Conservation (phyloP, 129 eudicot species). For the Kitagawia praeruptora region DNA sequence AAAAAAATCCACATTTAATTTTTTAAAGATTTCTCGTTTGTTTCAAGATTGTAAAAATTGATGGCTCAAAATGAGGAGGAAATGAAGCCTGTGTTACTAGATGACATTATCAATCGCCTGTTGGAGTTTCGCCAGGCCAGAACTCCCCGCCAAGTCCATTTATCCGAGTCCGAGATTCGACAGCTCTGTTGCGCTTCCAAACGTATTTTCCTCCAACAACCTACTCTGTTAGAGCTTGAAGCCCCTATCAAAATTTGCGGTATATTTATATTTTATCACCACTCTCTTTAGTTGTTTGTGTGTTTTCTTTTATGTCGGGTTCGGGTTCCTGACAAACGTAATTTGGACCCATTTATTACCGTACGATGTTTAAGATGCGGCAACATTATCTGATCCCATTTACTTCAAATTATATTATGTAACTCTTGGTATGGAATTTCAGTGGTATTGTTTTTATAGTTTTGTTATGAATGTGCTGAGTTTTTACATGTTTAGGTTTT, state of each 20-base stretch:
- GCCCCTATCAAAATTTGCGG: slow-evolving; percentile 88
- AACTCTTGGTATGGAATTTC: too few relatives aligned
- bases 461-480: too few relatives aligned
- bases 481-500: too few relatives aligned
- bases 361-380: too few relatives aligned
- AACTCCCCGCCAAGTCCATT: slow-evolving; percentile 58
- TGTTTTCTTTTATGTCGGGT: too few relatives aligned
- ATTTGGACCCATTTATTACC: too few relatives aligned
- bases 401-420: too few relatives aligned
- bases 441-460: too few relatives aligned
- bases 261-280: slow-evolving; percentile 1
- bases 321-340: too few relatives aligned
- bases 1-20: too few relatives aligned
- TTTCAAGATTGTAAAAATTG: neutral
- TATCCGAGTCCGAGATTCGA: slow-evolving; percentile 70
- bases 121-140: slow-evolving; percentile 58
- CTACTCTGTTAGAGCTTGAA: slow-evolving; percentile 62
- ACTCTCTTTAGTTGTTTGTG: too few relatives aligned
- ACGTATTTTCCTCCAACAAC: slow-evolving; percentile 56
- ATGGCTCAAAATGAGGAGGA: slow-evolving; percentile 50
- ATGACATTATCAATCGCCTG: slow-evolving; percentile 52
- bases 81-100: slow-evolving; percentile 44
- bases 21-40: neutral
- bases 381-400: too few relatives aligned
- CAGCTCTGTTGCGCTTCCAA: slow-evolving; percentile 45